Percentiles rank a stretch among this genome's conserved stretches.
Conservation (phyloP, 345 rosid species). For the Excoecaria agallocha region DNA sequence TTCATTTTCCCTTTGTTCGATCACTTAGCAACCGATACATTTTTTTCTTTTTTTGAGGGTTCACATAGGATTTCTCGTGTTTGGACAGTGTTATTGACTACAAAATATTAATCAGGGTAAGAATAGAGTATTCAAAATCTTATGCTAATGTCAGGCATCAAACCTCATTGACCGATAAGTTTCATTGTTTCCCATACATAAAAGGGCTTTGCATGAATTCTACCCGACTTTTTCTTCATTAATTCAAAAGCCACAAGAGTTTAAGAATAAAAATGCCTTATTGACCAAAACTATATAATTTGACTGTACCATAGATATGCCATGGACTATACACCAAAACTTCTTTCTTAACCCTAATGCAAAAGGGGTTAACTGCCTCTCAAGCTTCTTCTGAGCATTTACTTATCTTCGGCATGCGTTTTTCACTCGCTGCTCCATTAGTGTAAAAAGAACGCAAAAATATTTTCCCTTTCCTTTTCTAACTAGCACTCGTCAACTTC, state of each 20-base stretch:
- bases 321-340: constrained; percentile 4
- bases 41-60: too few relatives aligned
- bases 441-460: background rate
- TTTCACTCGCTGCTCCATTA: background rate
- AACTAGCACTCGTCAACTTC: background rate
- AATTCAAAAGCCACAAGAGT: background rate
- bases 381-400: background rate
- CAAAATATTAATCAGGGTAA: too few relatives aligned
- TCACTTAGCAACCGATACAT: too few relatives aligned
- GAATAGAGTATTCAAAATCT: too few relatives aligned
- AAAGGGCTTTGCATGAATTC: too few relatives aligned
- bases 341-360: background rate
- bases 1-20: too few relatives aligned
- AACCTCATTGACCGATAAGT: too few relatives aligned
- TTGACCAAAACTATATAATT: background rate
- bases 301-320: background rate
- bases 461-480: background rate
- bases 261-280: background rate
- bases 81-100: too few relatives aligned
- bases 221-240: too few relatives aligned
- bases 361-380: background rate
- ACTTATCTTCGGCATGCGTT: background rate
- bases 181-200: too few relatives aligned
- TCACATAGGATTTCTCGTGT: too few relatives aligned
- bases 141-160: too few relatives aligned